phyloP scores from a whole-genome alignment of 192 early-diverging fungal species.

The Umbelopsis ramanniana region DNA sequence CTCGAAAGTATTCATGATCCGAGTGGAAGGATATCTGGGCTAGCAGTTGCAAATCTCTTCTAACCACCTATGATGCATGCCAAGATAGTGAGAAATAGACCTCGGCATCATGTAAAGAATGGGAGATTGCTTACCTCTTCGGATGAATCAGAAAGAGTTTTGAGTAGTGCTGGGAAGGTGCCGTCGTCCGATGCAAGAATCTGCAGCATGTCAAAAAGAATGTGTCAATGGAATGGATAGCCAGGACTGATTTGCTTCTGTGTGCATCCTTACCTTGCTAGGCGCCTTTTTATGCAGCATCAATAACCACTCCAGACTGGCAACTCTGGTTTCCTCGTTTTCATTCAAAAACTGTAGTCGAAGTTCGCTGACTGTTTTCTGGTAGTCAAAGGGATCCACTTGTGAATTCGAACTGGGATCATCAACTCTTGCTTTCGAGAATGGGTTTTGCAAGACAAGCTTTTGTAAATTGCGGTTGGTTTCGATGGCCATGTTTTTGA shows the following conservation, averaged over 20 bases:
- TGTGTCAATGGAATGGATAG: conserved; percentile 15
- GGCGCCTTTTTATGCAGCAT: conserved; percentile 96
- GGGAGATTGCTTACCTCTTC: conserved; percentile 70
- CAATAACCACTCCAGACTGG: conserved; percentile 94
- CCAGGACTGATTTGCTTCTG: background rate
- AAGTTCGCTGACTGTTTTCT: conserved; percentile 77
- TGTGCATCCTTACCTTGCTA: conserved; percentile 51
- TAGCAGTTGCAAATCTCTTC: conserved; percentile 88
- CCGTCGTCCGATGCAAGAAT: conserved; percentile 89
- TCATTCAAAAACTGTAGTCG: conserved; percentile 82
- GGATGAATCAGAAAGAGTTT: conserved; percentile 88
- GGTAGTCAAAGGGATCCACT: conserved; percentile 83
- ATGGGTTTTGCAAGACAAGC: conserved; percentile 65
- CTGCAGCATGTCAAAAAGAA: conserved; percentile 42
- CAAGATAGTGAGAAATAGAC: conserved; percentile 3
- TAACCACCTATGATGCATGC: conserved; percentile 66
- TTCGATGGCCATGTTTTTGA: conserved; percentile 77
- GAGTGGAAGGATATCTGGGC: conserved; percentile 92
- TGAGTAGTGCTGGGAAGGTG: conserved; percentile 86
- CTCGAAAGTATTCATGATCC: conserved; percentile 82
- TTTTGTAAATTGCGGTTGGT: conserved; percentile 81
- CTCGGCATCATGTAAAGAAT: background rate
- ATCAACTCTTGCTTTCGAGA: conserved; percentile 33
- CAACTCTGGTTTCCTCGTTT: conserved; percentile 91
- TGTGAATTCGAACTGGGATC: conserved; percentile 1